These are phyloP conservation scores for Fusarium succisae DNA, from an alignment of 2,329 filamentous ascomycete genomes.

Conservation along the genomic window DNA sequence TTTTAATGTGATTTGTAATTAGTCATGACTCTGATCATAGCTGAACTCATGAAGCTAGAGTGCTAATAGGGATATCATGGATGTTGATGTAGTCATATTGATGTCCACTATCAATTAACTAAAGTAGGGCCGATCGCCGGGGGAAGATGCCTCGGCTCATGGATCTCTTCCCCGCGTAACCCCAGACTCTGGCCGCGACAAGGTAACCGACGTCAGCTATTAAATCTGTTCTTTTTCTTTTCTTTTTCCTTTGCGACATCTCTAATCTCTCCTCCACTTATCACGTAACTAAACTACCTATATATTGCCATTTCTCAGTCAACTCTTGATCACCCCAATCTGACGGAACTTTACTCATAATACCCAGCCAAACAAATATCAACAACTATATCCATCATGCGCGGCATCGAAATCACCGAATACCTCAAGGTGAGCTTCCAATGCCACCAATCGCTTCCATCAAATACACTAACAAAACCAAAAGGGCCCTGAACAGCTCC, in stretches of 20 bases:
- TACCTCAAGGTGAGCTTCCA: conserved; percentile 73
- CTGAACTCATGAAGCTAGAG: neutral
- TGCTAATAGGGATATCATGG: neutral
- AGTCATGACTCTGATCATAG: neutral
- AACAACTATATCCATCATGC: conserved; percentile 63
- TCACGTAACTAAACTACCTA: neutral
- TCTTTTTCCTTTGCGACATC: neutral
- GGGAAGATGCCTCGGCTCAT: conserved; percentile 43
- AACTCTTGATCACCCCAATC: too few species aligned
- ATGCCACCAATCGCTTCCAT: neutral
- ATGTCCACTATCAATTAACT: neutral
- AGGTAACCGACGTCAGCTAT: conserved; percentile 25
- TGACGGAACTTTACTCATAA: neutral
- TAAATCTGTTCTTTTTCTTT: conserved; percentile 9
- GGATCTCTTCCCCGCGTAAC: conserved; percentile 37
- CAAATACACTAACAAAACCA: neutral
- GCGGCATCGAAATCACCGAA: conserved; percentile 76
- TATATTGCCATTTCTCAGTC: neutral
- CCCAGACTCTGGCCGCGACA: conserved; percentile 17
- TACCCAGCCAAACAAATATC: neutral
- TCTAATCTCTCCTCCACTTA: neutral
- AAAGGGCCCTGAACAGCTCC: conserved; percentile 82
- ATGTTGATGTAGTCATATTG: neutral
- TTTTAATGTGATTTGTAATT: neutral
- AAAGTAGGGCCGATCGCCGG: conserved; percentile 13